Evolutionary conservation across 176 grass and related monocot species (phyloP), one percentile per base, ranked within the genome.

Genomic region (Themeda triandra): DNA sequence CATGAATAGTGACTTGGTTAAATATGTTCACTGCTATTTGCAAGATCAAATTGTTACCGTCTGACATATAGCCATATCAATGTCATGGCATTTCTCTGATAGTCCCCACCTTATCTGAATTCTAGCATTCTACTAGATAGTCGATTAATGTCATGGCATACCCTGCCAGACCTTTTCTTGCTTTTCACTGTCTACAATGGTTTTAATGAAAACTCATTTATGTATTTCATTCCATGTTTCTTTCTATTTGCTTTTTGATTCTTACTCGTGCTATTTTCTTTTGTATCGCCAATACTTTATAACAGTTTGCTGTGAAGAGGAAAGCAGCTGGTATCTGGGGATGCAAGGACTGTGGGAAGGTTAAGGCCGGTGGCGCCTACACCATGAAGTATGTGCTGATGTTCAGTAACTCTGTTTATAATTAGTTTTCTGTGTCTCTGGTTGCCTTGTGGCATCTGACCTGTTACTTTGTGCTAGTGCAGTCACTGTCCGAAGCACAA

Each of bases 401-500:
- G 17, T 1, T 24, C 48, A 6, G n/a, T 27, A 67, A 33, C 45
- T 56, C 53, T 6, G 3, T 21, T 30, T 65, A 30, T 32, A 49
- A 37, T 3, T 4, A 23, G 23, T 81, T 69, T 63, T 5, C 4
- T 25, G 3, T 1, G 3, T 12, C 7, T 3, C 46, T 49, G 63
- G 13, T 17, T 17, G 13, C 0, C 8, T 1, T 31, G 17, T 18
- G 28, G 65, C 64, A 17, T 35, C 83, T 63, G 63, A 68, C 80
- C 63, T 64, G 14, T 59, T 77, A 8, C 66, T 84, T 46, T 48
- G 53, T 73, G 88, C 92, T 2, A 94, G 94, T 75, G 92, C 90
- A 4, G 88, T 94, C 37, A 94, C 94, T 1, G 92, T 97, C 80
- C 80, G 88, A 64, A 97, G 88, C 84, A 97, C 90, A 2, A 92